A percentile compares a stretch with the other conserved stretches of the same genome.
phyloP scores from a whole-genome alignment of 2,329 filamentous ascomycete species.

The Sporothrix pseudoabietina region DNA sequence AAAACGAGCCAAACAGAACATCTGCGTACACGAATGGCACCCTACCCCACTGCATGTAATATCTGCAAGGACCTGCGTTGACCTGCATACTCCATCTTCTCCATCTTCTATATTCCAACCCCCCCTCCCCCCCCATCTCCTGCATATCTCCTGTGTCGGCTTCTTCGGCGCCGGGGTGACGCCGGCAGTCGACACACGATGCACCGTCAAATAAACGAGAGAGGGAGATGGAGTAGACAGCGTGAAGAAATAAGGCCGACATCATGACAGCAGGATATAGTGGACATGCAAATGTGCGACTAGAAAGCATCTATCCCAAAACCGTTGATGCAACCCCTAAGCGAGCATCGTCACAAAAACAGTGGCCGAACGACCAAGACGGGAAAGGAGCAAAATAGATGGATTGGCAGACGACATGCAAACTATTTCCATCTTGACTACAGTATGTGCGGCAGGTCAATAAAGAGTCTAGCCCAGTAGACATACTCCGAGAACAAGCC shows the following conservation, averaged over 20 bases:
- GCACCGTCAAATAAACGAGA: background rate
- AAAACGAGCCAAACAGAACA: background rate
- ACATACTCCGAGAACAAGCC: background rate
- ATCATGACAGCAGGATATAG: background rate
- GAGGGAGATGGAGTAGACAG: background rate
- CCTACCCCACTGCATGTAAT: background rate
- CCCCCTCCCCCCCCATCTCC: too few species aligned
- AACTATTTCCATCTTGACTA: background rate
- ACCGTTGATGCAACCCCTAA: background rate
- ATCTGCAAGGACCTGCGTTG: background rate
- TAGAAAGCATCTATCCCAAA: background rate
- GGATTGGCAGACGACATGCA: background rate
- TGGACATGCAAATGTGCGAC: background rate
- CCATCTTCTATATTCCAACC: background rate
- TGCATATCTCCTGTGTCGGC: background rate
- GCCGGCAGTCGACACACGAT: slow-evolving; percentile 19
- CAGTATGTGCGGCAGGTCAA: background rate
- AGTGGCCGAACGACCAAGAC: background rate
- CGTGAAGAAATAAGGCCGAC: background rate
- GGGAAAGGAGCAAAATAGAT: background rate
- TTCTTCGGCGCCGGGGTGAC: slow-evolving; percentile 26
- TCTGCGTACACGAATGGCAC: background rate
- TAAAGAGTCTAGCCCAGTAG: background rate
- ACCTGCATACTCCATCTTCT: background rate
- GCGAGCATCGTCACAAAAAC: background rate